phyloP scores from a whole-genome alignment of 2,329 filamentous ascomycete species.

The Penicillium sp. region DNA sequence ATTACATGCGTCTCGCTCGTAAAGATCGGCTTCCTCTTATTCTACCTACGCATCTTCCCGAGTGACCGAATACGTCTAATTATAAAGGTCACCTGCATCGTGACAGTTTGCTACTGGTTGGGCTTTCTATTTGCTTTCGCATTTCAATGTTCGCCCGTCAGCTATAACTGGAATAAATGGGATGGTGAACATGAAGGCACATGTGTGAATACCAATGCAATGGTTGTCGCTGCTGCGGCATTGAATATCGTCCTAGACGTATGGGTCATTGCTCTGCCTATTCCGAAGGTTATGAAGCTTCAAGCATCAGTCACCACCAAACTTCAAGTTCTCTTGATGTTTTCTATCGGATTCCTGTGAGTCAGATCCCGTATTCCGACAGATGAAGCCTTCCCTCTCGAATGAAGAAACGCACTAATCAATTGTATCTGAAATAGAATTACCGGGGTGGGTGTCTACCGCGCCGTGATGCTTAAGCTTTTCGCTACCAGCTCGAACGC shows the following conservation, averaged over 20 bases:
- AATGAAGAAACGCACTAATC: neutral
- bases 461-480: slow-evolving; percentile 16
- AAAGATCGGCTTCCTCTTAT: slow-evolving; percentile 12
- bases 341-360: slow-evolving; percentile 1
- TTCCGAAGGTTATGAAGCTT: slow-evolving; percentile 14
- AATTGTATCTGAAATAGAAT: slow-evolving; percentile 7
- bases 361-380: neutral
- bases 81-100: slow-evolving; percentile 9
- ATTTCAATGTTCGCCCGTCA: slow-evolving; percentile 10
- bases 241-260: slow-evolving; percentile 10
- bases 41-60: slow-evolving; percentile 21
- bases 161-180: slow-evolving; percentile 8
- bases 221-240: slow-evolving; percentile 3
- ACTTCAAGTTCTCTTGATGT: slow-evolving; percentile 11
- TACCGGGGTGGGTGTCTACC: slow-evolving; percentile 20
- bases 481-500: slow-evolving; percentile 9
- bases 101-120: slow-evolving; percentile 13
- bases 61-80: slow-evolving; percentile 9
- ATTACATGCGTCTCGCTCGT: slow-evolving; percentile 6
- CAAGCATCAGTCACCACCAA: slow-evolving; percentile 13
- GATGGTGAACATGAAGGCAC: slow-evolving; percentile 4
- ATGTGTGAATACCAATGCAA: neutral
- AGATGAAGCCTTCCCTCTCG: too few relatives aligned
- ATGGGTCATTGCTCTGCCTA: slow-evolving; percentile 18
- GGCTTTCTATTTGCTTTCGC: slow-evolving; percentile 8